phyloP scores from a whole-genome alignment of 2,329 filamentous ascomycete species.

The Colletotrichum musae region DNA sequence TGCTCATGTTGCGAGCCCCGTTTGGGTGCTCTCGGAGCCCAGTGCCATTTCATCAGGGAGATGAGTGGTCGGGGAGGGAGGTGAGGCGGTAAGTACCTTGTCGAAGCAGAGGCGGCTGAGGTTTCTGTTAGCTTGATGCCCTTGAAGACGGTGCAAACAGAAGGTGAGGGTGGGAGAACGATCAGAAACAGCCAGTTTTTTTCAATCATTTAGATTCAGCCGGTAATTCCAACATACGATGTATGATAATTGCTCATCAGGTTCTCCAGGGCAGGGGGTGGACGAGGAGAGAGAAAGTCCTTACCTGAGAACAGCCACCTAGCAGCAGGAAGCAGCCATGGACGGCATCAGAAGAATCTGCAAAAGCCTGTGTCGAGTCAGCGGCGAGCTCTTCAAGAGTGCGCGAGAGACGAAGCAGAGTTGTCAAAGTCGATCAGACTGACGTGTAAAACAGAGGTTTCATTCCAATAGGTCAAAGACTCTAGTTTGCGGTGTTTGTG shows the following conservation, averaged over 20 bases:
- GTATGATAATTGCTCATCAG: conserved; percentile 77
- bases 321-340: conserved; percentile 13
- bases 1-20: conserved; percentile 71
- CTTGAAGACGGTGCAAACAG: conserved; percentile 11
- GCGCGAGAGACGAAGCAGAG: conserved; percentile 19
- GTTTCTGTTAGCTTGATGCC: conserved; percentile 50
- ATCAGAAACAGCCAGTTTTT: conserved; percentile 92
- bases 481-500: conserved; percentile 91
- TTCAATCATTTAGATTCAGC: conserved; percentile 85
- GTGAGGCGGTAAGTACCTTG: conserved; percentile 43
- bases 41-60: conserved; percentile 92
- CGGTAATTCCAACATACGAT: conserved; percentile 95
- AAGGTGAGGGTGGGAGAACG: conserved; percentile 44
- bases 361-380: conserved; percentile 23
- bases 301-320: conserved; percentile 31
- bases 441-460: conserved; percentile 91
- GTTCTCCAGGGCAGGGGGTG: conserved; percentile 36
- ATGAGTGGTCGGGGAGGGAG: conserved; percentile 42
- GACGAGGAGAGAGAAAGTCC: not conserved
- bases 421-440: conserved; percentile 78
- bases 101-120: conserved; percentile 42
- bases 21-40: conserved; percentile 84
- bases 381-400: conserved; percentile 4
- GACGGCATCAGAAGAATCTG: conserved; percentile 27
- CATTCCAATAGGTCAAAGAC: conserved; percentile 93